A percentile compares a stretch with the other conserved stretches of the same genome.
These are phyloP conservation scores for Parachaetomium inaequale DNA, from an alignment of 495 filamentous ascomycete species.

Conservation along the genomic window DNA sequence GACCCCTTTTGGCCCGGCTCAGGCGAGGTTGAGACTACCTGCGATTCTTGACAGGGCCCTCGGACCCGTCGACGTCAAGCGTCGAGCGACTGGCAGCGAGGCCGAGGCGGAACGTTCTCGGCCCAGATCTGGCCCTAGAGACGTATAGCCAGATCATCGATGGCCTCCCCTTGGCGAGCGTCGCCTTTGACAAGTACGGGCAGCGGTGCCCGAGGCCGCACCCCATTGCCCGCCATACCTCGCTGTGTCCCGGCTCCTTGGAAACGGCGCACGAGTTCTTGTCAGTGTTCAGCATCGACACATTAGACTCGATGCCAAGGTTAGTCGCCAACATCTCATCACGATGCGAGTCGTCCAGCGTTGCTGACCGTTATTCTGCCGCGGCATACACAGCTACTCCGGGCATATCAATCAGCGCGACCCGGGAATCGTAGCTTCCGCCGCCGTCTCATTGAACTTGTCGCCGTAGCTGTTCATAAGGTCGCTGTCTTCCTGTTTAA, in stretches of 20 bases:
- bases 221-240: not conserved
- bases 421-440: not conserved
- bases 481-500: not conserved
- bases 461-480: not conserved
- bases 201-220: not conserved
- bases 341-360: no score
- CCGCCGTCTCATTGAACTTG: not conserved
- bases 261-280: not conserved
- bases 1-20: no score
- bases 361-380: no score
- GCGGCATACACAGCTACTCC: conserved; percentile 1
- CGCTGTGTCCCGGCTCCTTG: not conserved
- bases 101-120: not conserved
- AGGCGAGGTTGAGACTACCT: no score
- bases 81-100: no score
- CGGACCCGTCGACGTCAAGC: no score
- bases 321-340: no score
- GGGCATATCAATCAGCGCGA: not conserved
- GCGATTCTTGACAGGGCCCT: not conserved
- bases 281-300: not conserved
- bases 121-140: not conserved
- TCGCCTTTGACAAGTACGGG: not conserved
- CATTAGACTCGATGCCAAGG: not conserved
- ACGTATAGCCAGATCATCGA: not conserved
- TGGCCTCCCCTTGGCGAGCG: not conserved